phyloP scores from a whole-genome alignment of 2,329 filamentous ascomycete species.

The Pestalotiopsis sp. region DNA sequence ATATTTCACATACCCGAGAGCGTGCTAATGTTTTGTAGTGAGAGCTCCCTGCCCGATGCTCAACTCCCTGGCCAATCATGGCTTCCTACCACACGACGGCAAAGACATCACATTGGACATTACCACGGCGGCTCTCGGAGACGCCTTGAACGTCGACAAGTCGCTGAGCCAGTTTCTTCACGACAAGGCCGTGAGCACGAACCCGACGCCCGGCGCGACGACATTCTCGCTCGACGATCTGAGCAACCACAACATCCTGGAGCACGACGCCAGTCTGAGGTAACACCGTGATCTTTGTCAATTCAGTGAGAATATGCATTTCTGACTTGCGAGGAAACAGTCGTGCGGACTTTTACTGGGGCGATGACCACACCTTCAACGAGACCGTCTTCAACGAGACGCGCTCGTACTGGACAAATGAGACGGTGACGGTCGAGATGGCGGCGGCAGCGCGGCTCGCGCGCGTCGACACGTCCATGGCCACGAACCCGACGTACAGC shows the following conservation, averaged over 20 bases:
- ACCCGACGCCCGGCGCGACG: background rate
- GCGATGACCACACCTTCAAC: conserved; percentile 8
- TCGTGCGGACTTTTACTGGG: conserved; percentile 8
- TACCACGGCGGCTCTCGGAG: background rate
- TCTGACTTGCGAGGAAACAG: background rate
- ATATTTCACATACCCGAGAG: background rate
- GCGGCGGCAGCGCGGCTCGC: conserved; percentile 17
- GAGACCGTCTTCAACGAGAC: conserved; percentile 20
- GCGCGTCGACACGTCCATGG: conserved; percentile 18
- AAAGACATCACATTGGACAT: background rate
- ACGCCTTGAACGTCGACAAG: background rate
- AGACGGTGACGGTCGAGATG: conserved; percentile 19
- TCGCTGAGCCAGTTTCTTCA: background rate
- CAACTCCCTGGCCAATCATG: conserved; percentile 15
- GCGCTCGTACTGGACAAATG: conserved; percentile 18
- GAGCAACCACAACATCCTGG: conserved; percentile 11
- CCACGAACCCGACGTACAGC: conserved; percentile 20
- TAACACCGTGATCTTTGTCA: background rate
- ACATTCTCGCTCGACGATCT: conserved; percentile 13
- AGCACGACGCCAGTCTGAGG: conserved; percentile 13
- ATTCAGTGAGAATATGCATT: background rate
- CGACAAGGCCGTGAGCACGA: background rate
- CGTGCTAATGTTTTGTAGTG: background rate
- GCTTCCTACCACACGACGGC: conserved; percentile 14
- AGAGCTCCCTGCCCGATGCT: conserved; percentile 14